Conservation (phyloP, 2,329 filamentous ascomycete species). For the Colletotrichum gigasporum region DNA sequence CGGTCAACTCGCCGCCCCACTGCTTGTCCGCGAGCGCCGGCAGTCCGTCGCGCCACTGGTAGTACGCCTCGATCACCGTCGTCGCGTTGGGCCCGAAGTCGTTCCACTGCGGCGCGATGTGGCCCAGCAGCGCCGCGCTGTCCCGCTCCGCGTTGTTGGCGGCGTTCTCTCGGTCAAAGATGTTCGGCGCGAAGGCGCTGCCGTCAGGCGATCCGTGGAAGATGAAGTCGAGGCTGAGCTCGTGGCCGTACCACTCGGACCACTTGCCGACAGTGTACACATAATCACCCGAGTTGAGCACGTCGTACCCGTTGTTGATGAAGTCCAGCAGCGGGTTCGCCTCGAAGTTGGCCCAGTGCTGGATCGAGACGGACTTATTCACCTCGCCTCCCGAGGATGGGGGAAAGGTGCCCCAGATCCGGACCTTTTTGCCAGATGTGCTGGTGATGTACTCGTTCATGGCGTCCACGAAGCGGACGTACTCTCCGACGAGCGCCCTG, state of each 20-base stretch:
- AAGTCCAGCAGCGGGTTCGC: slow-evolving; percentile 35
- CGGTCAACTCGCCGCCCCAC: slow-evolving; percentile 36
- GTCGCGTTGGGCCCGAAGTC: slow-evolving; percentile 37
- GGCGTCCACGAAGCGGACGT: slow-evolving; percentile 57
- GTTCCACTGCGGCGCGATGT: slow-evolving; percentile 38
- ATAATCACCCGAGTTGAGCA: slow-evolving; percentile 38
- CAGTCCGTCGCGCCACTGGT: slow-evolving; percentile 36
- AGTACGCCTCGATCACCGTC: slow-evolving; percentile 37
- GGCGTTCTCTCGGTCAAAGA: slow-evolving; percentile 34
- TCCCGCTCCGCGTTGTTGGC: slow-evolving; percentile 32
- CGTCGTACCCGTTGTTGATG: slow-evolving; percentile 35
- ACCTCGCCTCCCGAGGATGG: slow-evolving; percentile 27
- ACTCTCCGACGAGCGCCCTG: slow-evolving; percentile 53
- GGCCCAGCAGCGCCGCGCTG: slow-evolving; percentile 31
- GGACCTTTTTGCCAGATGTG: slow-evolving; percentile 49
- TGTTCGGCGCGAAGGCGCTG: slow-evolving; percentile 34
- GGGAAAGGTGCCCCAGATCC: slow-evolving; percentile 61
- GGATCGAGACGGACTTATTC: slow-evolving; percentile 35
- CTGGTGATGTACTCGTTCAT: slow-evolving; percentile 45
- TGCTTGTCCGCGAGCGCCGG: slow-evolving; percentile 38
- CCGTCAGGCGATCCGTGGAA: slow-evolving; percentile 34
- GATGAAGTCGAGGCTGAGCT: slow-evolving; percentile 33
- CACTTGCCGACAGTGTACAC: slow-evolving; percentile 38
- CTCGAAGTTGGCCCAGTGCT: slow-evolving; percentile 46
- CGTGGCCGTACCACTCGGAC: slow-evolving; percentile 28